Conservation (phyloP, 78 protist genomes). For the slime mould (Dictyostelium discoideum) region DNA sequence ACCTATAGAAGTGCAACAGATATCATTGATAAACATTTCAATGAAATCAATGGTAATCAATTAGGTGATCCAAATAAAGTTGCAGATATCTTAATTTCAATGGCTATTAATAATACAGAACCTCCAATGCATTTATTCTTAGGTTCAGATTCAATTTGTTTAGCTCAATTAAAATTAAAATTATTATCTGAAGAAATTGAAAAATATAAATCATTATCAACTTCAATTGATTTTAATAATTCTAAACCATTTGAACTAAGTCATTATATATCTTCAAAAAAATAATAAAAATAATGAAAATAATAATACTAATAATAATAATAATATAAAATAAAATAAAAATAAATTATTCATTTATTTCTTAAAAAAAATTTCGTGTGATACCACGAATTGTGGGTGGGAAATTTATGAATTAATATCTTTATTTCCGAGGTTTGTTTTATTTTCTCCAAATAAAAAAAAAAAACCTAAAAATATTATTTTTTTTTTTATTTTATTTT, state of each 20-base stretch:
- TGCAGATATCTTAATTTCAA: neutral
- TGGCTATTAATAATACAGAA: neutral
- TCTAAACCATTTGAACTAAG: neutral
- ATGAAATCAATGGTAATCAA: constrained; percentile 1
- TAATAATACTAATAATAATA: too few species aligned
- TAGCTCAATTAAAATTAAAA: neutral
- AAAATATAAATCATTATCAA: neutral
- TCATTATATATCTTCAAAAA: neutral
- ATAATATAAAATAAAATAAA: too few species aligned
- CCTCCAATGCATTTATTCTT: constrained; percentile 22
- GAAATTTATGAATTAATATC: too few species aligned
- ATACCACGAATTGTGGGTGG: neutral
- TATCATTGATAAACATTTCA: neutral
- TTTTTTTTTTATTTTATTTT: too few species aligned
- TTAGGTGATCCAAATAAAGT: constrained; percentile 2
- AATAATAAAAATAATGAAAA: neutral
- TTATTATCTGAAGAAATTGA: neutral
- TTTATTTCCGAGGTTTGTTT: too few species aligned
- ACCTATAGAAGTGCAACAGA: neutral
- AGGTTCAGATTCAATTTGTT: constrained; percentile 14
- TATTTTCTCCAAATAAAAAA: neutral
- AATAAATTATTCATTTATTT: too few species aligned
- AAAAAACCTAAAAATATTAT: too few species aligned
- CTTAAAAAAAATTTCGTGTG: neutral
- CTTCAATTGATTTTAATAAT: neutral